Evolutionary conservation across 169 alveolate genomes (phyloP).

Genomic region (Plasmodium adleri): DNA sequence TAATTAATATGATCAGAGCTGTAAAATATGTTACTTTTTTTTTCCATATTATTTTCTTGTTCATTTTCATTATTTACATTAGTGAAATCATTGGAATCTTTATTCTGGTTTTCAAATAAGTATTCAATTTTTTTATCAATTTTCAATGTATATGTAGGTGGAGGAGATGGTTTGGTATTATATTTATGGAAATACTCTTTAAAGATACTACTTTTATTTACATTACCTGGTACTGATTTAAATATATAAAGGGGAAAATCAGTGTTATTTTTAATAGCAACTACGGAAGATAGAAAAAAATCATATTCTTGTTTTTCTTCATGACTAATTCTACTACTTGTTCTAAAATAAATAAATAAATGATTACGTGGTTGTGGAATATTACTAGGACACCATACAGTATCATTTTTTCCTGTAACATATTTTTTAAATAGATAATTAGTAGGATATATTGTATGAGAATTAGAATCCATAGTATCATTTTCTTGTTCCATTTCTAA

Average conservation of each 20-base stretch:
- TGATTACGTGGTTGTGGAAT: slow-evolving; percentile 74
- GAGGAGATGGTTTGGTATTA: slow-evolving; percentile 70
- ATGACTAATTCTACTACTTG: slow-evolving; percentile 66
- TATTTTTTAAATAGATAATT: slow-evolving; percentile 22
- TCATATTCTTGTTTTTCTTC: slow-evolving; percentile 77
- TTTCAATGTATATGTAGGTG: slow-evolving; percentile 72
- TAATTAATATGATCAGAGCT: neutral
- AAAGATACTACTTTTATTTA: slow-evolving; percentile 44
- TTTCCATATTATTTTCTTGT: neutral
- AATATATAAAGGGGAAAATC: slow-evolving; percentile 66
- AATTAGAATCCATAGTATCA: slow-evolving; percentile 3
- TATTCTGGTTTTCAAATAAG: slow-evolving; percentile 21
- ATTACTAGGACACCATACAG: slow-evolving; percentile 35
- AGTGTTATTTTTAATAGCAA: slow-evolving; percentile 70
- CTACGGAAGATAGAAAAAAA: slow-evolving; percentile 58
- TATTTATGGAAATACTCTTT: slow-evolving; percentile 62
- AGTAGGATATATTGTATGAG: slow-evolving; percentile 51
- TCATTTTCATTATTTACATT: neutral
- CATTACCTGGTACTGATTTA: slow-evolving; percentile 75
- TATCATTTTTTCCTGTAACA: slow-evolving; percentile 33
- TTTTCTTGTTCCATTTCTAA: slow-evolving; percentile 42
- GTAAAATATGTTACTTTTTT: neutral
- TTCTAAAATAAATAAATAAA: slow-evolving; percentile 54
- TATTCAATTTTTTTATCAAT: slow-evolving; percentile 67
- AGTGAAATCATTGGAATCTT: slow-evolving; percentile 1